phyloP scores from a whole-genome alignment of 2,329 filamentous ascomycete species.

The Alternaria sp. region DNA sequence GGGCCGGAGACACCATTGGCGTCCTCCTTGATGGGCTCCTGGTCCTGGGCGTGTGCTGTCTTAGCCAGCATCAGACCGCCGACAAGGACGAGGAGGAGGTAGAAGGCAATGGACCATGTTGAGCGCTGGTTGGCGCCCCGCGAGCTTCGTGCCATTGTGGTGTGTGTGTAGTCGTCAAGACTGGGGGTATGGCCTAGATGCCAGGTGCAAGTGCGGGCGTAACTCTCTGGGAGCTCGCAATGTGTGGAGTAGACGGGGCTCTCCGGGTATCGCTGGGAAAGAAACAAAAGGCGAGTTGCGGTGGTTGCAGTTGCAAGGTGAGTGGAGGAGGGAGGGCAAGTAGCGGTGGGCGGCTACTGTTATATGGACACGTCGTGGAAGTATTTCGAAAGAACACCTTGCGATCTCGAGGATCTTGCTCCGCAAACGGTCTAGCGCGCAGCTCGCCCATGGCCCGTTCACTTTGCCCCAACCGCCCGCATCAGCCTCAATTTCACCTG shows the following conservation, averaged over 20 bases:
- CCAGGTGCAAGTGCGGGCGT: conserved; percentile 24
- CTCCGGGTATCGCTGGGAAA: conserved; percentile 41
- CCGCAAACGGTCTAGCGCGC: conserved; percentile 27
- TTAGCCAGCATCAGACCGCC: conserved; percentile 84
- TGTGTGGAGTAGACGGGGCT: conserved; percentile 28
- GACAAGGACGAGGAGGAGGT: conserved; percentile 86
- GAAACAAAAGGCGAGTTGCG: conserved; percentile 24
- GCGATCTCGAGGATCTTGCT: conserved; percentile 29
- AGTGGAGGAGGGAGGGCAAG: conserved; percentile 27
- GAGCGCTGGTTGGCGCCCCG: conserved; percentile 72
- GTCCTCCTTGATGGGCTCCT: conserved; percentile 69
- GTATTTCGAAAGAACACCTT: conserved; percentile 43
- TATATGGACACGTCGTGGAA: conserved; percentile 38
- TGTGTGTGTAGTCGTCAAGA: conserved; percentile 28
- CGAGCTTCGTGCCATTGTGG: conserved; percentile 66
- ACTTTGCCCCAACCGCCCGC: conserved; percentile 26
- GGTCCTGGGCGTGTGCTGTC: conserved; percentile 74
- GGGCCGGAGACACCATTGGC: conserved; percentile 54
- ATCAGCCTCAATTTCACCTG: conserved; percentile 39
- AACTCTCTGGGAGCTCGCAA: conserved; percentile 35
- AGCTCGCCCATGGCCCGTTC: conserved; percentile 28
- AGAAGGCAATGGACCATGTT: conserved; percentile 88
- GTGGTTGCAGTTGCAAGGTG: conserved; percentile 23
- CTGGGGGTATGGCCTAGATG: conserved; percentile 20
- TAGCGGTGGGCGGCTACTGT: conserved; percentile 31